A percentile compares a stretch with the other conserved stretches of the same genome.
Evolutionary conservation across 257 asterid species (phyloP).

Genomic region (Nicotiana attenuata): DNA sequence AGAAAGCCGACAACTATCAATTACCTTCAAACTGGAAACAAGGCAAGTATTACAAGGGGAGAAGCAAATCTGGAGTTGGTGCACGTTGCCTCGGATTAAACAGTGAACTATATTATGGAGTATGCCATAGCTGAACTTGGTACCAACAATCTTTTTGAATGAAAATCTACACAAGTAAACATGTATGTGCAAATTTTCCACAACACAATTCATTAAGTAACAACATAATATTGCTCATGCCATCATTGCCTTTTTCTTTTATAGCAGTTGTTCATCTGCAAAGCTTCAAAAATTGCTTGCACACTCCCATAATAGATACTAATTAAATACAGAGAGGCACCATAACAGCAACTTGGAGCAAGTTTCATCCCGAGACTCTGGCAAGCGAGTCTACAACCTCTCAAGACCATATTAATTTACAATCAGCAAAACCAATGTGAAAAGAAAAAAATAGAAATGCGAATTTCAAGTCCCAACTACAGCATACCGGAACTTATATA

Average conservation of each 20-base stretch:
- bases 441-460: constrained; percentile 8
- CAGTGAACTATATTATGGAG: background rate
- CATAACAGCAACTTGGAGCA: background rate
- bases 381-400: background rate
- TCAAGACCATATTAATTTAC: constrained; percentile 14
- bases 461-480: constrained; percentile 35
- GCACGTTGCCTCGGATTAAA: background rate
- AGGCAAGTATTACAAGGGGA: background rate
- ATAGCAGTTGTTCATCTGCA: constrained; percentile 8
- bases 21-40: background rate
- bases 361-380: background rate
- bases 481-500: constrained; percentile 36
- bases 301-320: background rate
- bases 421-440: constrained; percentile 8
- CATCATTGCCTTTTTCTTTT: background rate
- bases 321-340: constrained; percentile 20
- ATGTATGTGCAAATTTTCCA: background rate
- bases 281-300: constrained; percentile 12
- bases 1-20: background rate
- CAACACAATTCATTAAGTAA: background rate
- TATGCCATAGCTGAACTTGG: background rate
- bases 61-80: background rate
- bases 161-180: background rate
- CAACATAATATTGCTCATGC: background rate
- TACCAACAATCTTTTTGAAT: background rate